Evolutionary conservation across 192 early-diverging fungal species (phyloP).

Genomic region (Chytriomyces hyalinus): DNA sequence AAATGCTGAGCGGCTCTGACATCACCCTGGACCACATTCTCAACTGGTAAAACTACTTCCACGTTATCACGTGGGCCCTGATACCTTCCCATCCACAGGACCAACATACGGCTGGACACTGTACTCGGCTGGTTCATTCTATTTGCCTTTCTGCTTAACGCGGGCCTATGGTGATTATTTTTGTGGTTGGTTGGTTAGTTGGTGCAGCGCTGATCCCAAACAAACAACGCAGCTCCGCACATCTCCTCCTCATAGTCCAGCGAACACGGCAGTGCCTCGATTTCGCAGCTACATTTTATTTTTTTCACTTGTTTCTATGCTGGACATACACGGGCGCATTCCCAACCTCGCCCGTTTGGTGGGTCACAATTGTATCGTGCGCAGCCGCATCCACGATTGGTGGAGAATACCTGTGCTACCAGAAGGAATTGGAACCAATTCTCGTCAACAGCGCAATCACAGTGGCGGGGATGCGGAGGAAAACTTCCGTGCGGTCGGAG

Average conservation of each 20-base stretch:
- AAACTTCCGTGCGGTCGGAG: constrained; percentile 7
- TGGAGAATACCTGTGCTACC: constrained; percentile 82
- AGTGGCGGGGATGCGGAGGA: constrained; percentile 12
- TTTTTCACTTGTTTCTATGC: constrained; percentile 68
- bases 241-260: constrained; percentile 62
- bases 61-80: background rate
- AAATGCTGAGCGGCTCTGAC: constrained; percentile 64
- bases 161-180: constrained; percentile 58
- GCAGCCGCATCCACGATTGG: constrained; percentile 70
- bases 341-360: constrained; percentile 73
- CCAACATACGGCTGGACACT: constrained; percentile 54
- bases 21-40: constrained; percentile 74
- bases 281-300: constrained; percentile 75
- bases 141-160: constrained; percentile 70
- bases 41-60: constrained; percentile 38
- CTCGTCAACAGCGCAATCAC: constrained; percentile 28
- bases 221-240: constrained; percentile 22
- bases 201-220: background rate
- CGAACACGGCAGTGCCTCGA: constrained; percentile 78
- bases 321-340: constrained; percentile 62
- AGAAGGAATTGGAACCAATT: constrained; percentile 80
- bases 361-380: constrained; percentile 60
- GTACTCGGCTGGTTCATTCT: constrained; percentile 67
- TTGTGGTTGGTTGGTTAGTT: background rate
- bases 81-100: constrained; percentile 58